A percentile compares a stretch with the other conserved stretches of the same genome.
Evolutionary conservation across 2,329 filamentous ascomycete genomes (phyloP).

Genomic region (Diplodia corticola): DNA sequence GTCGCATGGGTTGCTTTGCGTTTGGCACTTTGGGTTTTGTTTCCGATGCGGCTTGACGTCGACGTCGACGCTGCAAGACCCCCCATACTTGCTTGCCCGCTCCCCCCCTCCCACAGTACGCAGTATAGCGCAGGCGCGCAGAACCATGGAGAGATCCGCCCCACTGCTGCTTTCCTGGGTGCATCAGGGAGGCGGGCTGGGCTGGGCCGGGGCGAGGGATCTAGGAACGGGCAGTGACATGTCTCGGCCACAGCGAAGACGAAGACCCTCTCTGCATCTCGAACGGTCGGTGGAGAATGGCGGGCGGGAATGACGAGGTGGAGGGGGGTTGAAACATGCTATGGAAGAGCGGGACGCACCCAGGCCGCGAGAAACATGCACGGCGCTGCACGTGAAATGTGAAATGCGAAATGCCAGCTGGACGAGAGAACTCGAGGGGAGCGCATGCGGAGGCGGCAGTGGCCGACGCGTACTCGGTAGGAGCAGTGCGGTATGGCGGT

Average conservation of each 20-base stretch:
- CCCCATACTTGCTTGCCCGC: neutral
- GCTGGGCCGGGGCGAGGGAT: neutral
- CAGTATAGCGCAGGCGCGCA: neutral
- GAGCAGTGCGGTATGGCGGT: neutral
- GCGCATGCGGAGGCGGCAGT: neutral
- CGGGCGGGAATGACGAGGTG: neutral
- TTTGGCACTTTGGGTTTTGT: neutral
- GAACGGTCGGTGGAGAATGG: neutral
- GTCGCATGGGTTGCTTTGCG: slow-evolving; percentile 2
- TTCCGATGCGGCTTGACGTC: slow-evolving; percentile 10
- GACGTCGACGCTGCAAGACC: neutral
- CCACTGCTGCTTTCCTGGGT: neutral
- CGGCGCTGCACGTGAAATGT: neutral
- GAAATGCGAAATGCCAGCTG: neutral
- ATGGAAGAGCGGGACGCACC: too few species aligned
- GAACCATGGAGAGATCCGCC: neutral
- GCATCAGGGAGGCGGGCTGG: neutral
- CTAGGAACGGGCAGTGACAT: neutral
- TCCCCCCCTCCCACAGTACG: neutral
- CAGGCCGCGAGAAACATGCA: too few species aligned
- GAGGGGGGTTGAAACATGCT: neutral
- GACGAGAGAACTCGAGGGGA: neutral
- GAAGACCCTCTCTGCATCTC: too few species aligned
- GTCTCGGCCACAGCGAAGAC: neutral
- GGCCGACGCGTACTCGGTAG: neutral